phyloP scores from a whole-genome alignment of 2,329 filamentous ascomycete genomes.

The Parafenestella ontariensis region DNA sequence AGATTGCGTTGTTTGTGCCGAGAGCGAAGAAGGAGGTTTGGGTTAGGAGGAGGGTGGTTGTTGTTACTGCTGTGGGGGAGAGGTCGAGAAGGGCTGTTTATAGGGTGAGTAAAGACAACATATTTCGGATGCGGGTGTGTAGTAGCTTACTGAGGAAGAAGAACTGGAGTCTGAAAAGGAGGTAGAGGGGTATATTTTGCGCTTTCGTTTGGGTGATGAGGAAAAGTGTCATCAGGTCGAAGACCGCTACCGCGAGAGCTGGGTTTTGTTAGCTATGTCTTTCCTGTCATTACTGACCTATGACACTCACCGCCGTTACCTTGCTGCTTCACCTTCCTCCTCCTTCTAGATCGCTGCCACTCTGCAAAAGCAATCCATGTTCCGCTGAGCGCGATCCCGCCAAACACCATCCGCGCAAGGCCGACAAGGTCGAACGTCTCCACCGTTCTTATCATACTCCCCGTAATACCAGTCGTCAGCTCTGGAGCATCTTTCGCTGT shows the following conservation, averaged over 20 bases:
- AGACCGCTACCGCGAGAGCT: conserved; percentile 58
- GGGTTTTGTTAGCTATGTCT: conserved; percentile 19
- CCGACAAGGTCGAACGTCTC: conserved; percentile 43
- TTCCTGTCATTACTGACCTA: too few species aligned
- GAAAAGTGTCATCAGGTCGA: conserved; percentile 75
- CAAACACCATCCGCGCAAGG: conserved; percentile 48
- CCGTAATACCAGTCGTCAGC: conserved; percentile 57
- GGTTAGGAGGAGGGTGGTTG: conserved; percentile 77
- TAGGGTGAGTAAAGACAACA: background rate
- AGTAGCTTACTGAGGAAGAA: conserved; percentile 54
- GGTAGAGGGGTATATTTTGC: conserved; percentile 83
- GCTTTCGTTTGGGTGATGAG: conserved; percentile 86
- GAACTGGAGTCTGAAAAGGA: conserved; percentile 73
- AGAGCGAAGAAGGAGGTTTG: conserved; percentile 87
- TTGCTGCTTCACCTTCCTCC: conserved; percentile 16
- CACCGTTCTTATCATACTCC: conserved; percentile 57
- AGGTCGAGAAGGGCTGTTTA: conserved; percentile 54
- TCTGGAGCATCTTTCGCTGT: conserved; percentile 89
- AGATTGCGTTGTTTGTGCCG: conserved; percentile 92
- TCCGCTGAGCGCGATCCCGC: conserved; percentile 40
- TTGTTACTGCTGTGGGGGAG: conserved; percentile 64
- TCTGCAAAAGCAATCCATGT: conserved; percentile 40
- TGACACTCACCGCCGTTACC: conserved; percentile 36
- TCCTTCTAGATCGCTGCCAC: conserved; percentile 28
- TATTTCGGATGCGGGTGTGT: background rate